Conservation (phyloP, 2,329 filamentous ascomycete species). For the Colletotrichum coccodes region DNA sequence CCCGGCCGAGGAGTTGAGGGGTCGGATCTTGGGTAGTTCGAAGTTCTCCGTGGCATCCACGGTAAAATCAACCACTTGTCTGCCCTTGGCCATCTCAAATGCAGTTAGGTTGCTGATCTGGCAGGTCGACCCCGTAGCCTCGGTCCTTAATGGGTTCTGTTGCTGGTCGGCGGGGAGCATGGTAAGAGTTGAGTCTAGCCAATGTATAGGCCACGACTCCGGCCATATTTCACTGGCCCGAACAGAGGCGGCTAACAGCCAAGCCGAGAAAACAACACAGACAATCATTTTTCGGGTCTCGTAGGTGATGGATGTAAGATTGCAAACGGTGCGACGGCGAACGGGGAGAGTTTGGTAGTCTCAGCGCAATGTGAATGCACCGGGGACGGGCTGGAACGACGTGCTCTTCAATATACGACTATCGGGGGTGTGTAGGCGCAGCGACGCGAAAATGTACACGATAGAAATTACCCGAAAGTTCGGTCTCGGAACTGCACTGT, state of each 20-base stretch:
- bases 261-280: background rate
- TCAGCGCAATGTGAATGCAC: too few relatives aligned
- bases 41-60: slow-evolving; percentile 12
- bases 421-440: too few relatives aligned
- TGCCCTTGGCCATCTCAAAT: slow-evolving; percentile 18
- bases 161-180: too few relatives aligned
- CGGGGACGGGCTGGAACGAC: too few relatives aligned
- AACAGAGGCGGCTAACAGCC: background rate
- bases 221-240: background rate
- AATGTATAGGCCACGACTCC: slow-evolving; percentile 2
- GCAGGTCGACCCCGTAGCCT: background rate
- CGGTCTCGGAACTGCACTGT: too few relatives aligned
- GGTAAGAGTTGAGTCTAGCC: too few relatives aligned
- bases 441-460: too few relatives aligned
- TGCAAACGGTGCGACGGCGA: background rate
- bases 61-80: slow-evolving; percentile 24
- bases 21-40: slow-evolving; percentile 35
- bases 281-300: background rate
- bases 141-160: too few relatives aligned
- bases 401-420: too few relatives aligned
- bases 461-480: too few relatives aligned
- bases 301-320: background rate
- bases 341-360: too few relatives aligned
- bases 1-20: slow-evolving; percentile 38
- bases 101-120: slow-evolving; percentile 18